Evolutionary conservation across 2,329 filamentous ascomycete genomes (phyloP).

Genomic region (Beauveria medogensis): DNA sequence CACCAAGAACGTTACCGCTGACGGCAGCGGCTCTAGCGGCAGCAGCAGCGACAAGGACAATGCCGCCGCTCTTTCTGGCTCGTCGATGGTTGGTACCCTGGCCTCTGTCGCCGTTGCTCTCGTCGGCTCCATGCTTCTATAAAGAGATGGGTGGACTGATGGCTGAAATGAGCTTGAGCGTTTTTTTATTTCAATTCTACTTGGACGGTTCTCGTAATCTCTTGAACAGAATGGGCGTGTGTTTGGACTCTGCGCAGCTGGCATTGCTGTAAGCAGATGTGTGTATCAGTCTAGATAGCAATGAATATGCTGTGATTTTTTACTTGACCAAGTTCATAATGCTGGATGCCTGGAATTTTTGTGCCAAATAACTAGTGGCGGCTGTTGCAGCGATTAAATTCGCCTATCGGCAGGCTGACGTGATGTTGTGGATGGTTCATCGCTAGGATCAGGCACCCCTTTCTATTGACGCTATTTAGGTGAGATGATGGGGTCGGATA

Average conservation of each 20-base stretch:
- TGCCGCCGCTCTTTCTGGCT: slow-evolving; percentile 20
- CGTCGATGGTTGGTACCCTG: slow-evolving; percentile 17
- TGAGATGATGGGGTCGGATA: not conserved
- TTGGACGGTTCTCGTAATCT: slow-evolving; percentile 1
- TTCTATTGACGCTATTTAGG: too few species aligned
- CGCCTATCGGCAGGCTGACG: not conserved
- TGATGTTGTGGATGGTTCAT: not conserved
- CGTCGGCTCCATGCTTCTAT: slow-evolving; percentile 3
- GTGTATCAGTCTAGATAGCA: slow-evolving; percentile 11
- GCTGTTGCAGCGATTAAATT: not conserved
- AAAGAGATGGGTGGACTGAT: not conserved
- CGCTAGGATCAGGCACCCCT: not conserved
- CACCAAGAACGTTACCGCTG: slow-evolving; percentile 31
- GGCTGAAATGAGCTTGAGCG: not conserved
- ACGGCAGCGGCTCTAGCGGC: slow-evolving; percentile 23
- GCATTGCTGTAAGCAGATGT: not conserved
- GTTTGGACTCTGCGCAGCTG: slow-evolving; percentile 1
- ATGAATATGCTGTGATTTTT: slow-evolving; percentile 4
- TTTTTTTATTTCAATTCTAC: not conserved
- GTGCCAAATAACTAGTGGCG: too few species aligned
- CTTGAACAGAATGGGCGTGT: not conserved
- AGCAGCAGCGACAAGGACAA: slow-evolving; percentile 14
- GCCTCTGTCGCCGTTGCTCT: slow-evolving; percentile 28
- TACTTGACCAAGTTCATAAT: not conserved
- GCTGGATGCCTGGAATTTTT: too few species aligned